Percentiles rank a stretch among this genome's conserved stretches.
Evolutionary conservation across 352 stramenopile genomes (phyloP).

Genomic region (Achlya hypogyna): DNA sequence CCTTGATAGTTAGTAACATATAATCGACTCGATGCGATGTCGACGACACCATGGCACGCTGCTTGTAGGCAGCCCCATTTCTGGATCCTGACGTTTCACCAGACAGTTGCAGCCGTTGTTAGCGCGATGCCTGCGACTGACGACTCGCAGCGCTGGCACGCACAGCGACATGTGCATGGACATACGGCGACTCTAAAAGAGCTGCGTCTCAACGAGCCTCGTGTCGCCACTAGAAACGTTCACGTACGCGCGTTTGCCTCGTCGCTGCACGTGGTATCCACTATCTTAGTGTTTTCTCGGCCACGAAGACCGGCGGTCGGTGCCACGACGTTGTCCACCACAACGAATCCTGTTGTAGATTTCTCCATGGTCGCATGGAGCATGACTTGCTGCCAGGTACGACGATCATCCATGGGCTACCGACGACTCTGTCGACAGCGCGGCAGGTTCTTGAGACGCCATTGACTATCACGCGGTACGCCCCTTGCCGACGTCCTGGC

Average conservation of each 20-base stretch:
- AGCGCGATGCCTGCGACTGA: too few relatives aligned
- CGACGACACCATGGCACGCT: neutral
- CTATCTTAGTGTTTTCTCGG: conserved; percentile 15
- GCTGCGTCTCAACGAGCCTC: conserved; percentile 8
- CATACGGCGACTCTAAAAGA: conserved; percentile 16
- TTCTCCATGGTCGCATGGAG: neutral
- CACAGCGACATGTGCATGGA: neutral
- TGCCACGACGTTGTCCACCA: neutral
- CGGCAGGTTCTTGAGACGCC: neutral
- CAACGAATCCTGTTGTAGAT: neutral
- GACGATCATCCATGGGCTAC: neutral
- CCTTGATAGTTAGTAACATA: conserved; percentile 10
- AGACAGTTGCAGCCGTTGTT: too few relatives aligned
- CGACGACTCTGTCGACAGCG: neutral
- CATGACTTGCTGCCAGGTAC: conserved; percentile 11
- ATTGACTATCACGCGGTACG: neutral
- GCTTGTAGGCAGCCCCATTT: too few relatives aligned
- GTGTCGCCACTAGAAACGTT: neutral
- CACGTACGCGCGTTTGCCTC: neutral
- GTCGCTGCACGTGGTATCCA: neutral
- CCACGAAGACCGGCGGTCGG: conserved; percentile 13
- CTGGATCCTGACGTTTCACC: too few relatives aligned
- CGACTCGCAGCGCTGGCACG: neutral
- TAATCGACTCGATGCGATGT: neutral
- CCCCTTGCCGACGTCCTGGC: neutral